Base-by-base conservation (phyloP, 345 rosid genomes). In the Linum lewisii region DNA sequence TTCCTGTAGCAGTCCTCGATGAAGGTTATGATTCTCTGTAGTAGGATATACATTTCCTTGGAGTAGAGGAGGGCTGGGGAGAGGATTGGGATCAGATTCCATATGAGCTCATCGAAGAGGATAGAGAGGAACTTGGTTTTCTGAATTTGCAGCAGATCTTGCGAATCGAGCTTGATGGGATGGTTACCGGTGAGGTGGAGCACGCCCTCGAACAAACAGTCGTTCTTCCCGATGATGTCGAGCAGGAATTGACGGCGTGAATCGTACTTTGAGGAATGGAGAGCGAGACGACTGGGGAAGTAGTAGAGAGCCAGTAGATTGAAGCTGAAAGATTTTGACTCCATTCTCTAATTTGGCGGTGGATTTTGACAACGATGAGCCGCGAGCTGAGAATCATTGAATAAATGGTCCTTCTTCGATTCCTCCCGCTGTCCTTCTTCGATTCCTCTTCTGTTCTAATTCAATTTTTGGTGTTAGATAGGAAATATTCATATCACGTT, bases 191-290 rank as follows among this genome's bases (percentile, higher is more conserved):
- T 95, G 63, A 92, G 96, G 69, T 92, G 98, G 49, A 88, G 93
- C 19, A 92, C 98, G 34, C 96, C 98, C 75, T 92, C 98, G 59
- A 92, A 95, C 57, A 86, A 76, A 66, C 98, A 92, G 19, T 96
- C 98, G 60, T 92, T 92, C 72, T 92, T 92, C 18, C 98, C 98
- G 21, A 92, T 82, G 38, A 92, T 96, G 75, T 92, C 96, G 4
- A 92, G 93, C 0, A 96, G 90, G 59, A 92, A 92, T 16, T 93
- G 96, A 22, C 96, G 96, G 59, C 96, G 86, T n/a, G 98, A 70
- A 77, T 88, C 88, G 67, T 92, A 92, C 74, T 88, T 86, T 67
- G 84, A 88, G 58, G 88, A 83, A 73, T 96, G 88, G 16, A 96
- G 90, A 51, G 88, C 92, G 70, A 86, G 80, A 56, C 96, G 92